These are phyloP conservation scores for Prosopis cineraria DNA, from an alignment of 306 rosid species.

Conservation along the genomic window DNA sequence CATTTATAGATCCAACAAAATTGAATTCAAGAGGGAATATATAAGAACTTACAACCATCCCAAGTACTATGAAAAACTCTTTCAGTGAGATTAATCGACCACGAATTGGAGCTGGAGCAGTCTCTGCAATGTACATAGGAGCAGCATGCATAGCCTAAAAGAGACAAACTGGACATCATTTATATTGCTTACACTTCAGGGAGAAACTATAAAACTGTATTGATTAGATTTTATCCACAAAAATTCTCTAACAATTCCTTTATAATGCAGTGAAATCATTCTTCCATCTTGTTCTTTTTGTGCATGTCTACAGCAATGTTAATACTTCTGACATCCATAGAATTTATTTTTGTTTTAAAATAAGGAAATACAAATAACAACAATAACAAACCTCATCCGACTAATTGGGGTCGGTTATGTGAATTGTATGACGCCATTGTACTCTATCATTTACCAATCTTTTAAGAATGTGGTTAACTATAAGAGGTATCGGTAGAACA, in stretches of 20 bases:
- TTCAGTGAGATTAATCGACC: slow-evolving; percentile 86
- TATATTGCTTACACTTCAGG: slow-evolving; percentile 20
- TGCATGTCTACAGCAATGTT: background rate
- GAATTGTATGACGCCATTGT: no score
- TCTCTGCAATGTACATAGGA: slow-evolving; percentile 99
- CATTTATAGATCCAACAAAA: slow-evolving; percentile 20
- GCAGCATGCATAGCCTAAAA: slow-evolving; percentile 97
- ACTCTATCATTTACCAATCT: no score
- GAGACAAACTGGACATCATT: slow-evolving; percentile 36
- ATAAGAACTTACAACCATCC: slow-evolving; percentile 88
- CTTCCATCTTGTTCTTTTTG: background rate
- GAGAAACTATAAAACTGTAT: background rate
- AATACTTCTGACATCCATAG: slow-evolving; percentile 2
- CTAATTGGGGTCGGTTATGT: no score
- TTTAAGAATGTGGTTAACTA: no score
- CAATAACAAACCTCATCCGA: no score
- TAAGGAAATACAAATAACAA: background rate
- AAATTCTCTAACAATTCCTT: slow-evolving; percentile 13
- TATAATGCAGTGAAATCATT: slow-evolving; percentile 6
- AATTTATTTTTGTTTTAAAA: background rate
- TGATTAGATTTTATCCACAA: slow-evolving; percentile 22
- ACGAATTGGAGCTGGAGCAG: slow-evolving; percentile 80
- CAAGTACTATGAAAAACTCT: slow-evolving; percentile 92
- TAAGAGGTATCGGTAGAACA: no score
- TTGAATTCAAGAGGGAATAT: slow-evolving; percentile 33